Evolutionary conservation across 257 asterid species (phyloP), one percentile per base, ranked within the genome.

Genomic region (Rhazya stricta): DNA sequence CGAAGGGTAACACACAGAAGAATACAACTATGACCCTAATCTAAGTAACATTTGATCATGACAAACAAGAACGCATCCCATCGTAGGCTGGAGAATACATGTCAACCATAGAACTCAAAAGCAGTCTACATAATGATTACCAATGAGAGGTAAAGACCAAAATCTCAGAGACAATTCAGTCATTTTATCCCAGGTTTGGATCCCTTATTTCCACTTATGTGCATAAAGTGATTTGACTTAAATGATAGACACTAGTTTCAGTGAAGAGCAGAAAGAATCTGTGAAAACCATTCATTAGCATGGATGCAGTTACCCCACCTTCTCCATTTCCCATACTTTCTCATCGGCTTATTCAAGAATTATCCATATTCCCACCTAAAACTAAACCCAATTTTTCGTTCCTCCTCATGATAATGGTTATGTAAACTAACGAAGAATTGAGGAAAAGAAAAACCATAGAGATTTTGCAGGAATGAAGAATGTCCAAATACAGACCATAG

Each of bases 11-110:
- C 23, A 29, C 67, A 29, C 7, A 54, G 30, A n/a, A 54, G 30
- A 0, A 54, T 18, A 54, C 25, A 54, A 60, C 37, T 60, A 60
- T 29, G 37, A 29, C 23, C 15, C 6, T 36, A 19, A 65, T 65
- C 69, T 36, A 65, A 65, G 46, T 16, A 37, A 30, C 70, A 65
- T 65, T 65, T 37, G 21, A 37, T 66, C 21, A 37, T 37, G 71
- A 66, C 71, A 66, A 66, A 66, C 71, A 66, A 66, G 37, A 66
- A 10, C 3, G 71, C 50, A 66, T 37, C 32, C 32, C 71, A 65
- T 30, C 45, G 6, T 34, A 34, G 9, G 46, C 13, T 63, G 69
- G 5, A 18, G 6, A 30, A 2, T 30, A 32, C 21, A 60, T 61
- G 42, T 57, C 27, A 25, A 57, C 19, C 34, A 25, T 23, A 25